Evolutionary conservation across 805 yeast species (phyloP), one percentile per base, ranked within the genome.

Genomic region (Kodamaea kakaduensis): DNA sequence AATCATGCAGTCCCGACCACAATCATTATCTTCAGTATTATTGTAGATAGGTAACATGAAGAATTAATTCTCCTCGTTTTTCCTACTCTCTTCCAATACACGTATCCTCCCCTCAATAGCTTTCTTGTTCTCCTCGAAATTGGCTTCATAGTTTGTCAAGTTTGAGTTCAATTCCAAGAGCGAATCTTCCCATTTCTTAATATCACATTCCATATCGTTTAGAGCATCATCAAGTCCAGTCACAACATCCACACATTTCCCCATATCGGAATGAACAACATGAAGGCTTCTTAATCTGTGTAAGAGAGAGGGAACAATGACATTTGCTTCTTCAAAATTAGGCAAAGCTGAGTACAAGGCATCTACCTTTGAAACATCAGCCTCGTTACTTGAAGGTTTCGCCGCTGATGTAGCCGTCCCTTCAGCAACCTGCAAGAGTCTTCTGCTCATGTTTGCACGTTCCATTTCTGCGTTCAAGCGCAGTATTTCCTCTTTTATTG

Each of bases 201-300:
- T 37, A 12, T 66, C 71, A 1, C 29, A 31, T 15, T 44, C 34
- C 34, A 67, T 37, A 9, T 45, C 47, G 3, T 34, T 37, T 17
- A 67, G 29, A n/a, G 51, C 43, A 17, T 39, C 34, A 32, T 64
- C 72, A 9, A 67, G 31, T 3, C 45, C 45, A 3, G 44, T 40
- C 3, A 57, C 50, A 8, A 52, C 43, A 4, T 45, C 44, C 17
- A 60, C 54, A 5, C 58, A 44, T n/a, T 40, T 47, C 7, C 58
- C 62, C 13, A 62, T 32, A 12, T 58, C 62, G 6, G 53, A 36
- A 41, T 67, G 71, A 2, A 63, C 51, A 3, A 41, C 36, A 35
- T 61, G 58, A 27, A 67, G 50, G 2, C 58, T 40, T 26, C 57
- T 54, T 24, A 67, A 51, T 19, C 73, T 37, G 6, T 36, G 24